phyloP scores from a whole-genome alignment of 2,329 filamentous ascomycete species.

The Diaporthe humulicola region DNA sequence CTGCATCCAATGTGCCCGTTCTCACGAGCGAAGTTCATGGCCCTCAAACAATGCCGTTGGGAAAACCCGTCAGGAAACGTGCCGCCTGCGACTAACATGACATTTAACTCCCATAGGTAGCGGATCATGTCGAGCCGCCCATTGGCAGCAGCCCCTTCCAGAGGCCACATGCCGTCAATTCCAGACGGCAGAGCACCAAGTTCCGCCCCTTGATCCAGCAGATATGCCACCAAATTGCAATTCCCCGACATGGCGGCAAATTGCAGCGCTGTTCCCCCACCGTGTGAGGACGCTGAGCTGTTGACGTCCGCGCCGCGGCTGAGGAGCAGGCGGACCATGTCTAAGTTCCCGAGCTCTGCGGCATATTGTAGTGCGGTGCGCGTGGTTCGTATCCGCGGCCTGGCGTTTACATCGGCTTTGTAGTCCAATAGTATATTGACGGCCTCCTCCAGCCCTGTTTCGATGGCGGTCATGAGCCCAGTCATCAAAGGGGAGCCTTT shows the following conservation, averaged over 20 bases:
- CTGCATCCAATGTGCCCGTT: neutral
- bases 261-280: conserved; percentile 43
- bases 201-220: conserved; percentile 36
- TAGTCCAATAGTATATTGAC: conserved; percentile 40
- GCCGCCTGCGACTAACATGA: too few relatives aligned
- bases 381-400: conserved; percentile 27
- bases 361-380: conserved; percentile 43
- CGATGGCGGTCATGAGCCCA: conserved; percentile 37
- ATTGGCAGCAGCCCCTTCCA: conserved; percentile 41
- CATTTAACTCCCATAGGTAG: neutral
- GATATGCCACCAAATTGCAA: conserved; percentile 39
- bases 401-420: conserved; percentile 41
- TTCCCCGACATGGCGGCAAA: conserved; percentile 42
- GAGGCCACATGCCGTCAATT: conserved; percentile 40
- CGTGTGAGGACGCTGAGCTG: conserved; percentile 13
- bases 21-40: neutral
- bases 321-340: conserved; percentile 42
- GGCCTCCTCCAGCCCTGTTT: conserved; percentile 35
- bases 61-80: neutral
- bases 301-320: conserved; percentile 41
- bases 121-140: conserved; percentile 32
- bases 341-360: conserved; percentile 37
- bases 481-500: neutral
- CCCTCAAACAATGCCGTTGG: neutral
- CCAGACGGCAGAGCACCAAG: conserved; percentile 33